These are phyloP conservation scores for Mortierella sp. DNA, from an alignment of 371 early-diverging fungal species.

Conservation along the genomic window DNA sequence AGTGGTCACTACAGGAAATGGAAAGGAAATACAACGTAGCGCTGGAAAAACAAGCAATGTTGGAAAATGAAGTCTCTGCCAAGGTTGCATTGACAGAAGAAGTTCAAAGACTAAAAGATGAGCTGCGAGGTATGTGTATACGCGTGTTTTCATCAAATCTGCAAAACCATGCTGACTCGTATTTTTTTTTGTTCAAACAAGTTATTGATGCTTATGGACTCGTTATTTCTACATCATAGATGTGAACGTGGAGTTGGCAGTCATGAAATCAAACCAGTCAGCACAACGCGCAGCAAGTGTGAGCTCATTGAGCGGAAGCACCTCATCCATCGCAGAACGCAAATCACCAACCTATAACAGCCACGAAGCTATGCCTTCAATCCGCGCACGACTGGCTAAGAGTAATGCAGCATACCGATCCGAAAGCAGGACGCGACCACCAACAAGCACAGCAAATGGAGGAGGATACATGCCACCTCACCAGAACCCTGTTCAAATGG, in stretches of 20 bases:
- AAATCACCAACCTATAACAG: slow-evolving; percentile 14
- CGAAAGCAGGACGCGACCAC: slow-evolving; percentile 6
- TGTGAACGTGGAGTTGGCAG: slow-evolving; percentile 68
- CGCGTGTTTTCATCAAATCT: too few species aligned
- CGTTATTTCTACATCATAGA: slow-evolving; percentile 51
- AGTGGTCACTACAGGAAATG: slow-evolving; percentile 78
- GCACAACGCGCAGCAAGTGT: slow-evolving; percentile 24
- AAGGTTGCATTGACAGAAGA: slow-evolving; percentile 79
- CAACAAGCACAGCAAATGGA: not conserved
- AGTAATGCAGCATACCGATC: slow-evolving; percentile 9
- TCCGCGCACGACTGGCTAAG: slow-evolving; percentile 47
- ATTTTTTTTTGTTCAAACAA: too few species aligned
- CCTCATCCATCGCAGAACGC: slow-evolving; percentile 26
- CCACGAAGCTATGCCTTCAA: slow-evolving; percentile 51
- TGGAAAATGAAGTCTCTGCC: slow-evolving; percentile 76
- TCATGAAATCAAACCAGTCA: slow-evolving; percentile 64
- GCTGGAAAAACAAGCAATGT: slow-evolving; percentile 74
- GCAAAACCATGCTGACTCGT: too few species aligned
- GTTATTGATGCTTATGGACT: too few species aligned
- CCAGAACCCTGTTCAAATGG: slow-evolving; percentile 76
- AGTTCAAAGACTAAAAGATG: slow-evolving; percentile 83
- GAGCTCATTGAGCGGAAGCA: slow-evolving; percentile 35
- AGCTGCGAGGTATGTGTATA: slow-evolving; percentile 69
- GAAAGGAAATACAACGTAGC: slow-evolving; percentile 80
- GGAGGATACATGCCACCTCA: slow-evolving; percentile 14